Evolutionary conservation across 1,284 basidiomycete species (phyloP), one percentile per base, ranked within the genome.

Genomic region (Pterula multifida): DNA sequence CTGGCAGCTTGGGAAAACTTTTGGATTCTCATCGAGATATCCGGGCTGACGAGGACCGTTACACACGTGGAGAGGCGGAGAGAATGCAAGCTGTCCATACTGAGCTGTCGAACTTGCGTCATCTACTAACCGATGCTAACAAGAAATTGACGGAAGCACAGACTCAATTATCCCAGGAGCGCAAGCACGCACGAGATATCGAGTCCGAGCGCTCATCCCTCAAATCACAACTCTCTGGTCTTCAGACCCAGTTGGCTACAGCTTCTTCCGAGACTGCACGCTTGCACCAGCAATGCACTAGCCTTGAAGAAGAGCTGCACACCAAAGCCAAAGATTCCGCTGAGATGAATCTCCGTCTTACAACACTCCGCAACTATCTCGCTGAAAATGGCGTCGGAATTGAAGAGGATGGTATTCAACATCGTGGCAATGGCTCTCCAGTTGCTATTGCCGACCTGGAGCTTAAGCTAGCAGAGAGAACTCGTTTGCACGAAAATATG

Each of bases 331-430:
- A 83, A 61, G 78, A 85, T 45, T 73, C 81, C 1, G 75, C 85
- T 3, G 88, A 92, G 52, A 72, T 82, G 0, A 79, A 80, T 54
- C 72, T 94, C 54, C 88, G 90, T 56, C 69, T 90, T 54, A 78
- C 75, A 28, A 84, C 92, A 70, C 72, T 98, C 54, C 82, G 90
- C 51, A 88, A 82, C 60, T 85, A 96, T 61, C 77, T 98, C 49
- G 79, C 83, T 39, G 96, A 98, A 60, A 86, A 91, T 59, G 93
- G 91, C 6, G 75, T 96, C 49, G 73, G 74, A 25, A 67, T 85
- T 23, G 83, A 87, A 54, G 85, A 89, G 35, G 80, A 81, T 36
- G 79, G 84, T 47, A 61, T 83, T 46, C 63, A 68, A 13, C 63
- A 74, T 6, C 67, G 65, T 24, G 45, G 45, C 17, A 68, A 72